Base-by-base conservation (phyloP, 495 filamentous ascomycete species). In the Aspergillus asperescens region DNA sequence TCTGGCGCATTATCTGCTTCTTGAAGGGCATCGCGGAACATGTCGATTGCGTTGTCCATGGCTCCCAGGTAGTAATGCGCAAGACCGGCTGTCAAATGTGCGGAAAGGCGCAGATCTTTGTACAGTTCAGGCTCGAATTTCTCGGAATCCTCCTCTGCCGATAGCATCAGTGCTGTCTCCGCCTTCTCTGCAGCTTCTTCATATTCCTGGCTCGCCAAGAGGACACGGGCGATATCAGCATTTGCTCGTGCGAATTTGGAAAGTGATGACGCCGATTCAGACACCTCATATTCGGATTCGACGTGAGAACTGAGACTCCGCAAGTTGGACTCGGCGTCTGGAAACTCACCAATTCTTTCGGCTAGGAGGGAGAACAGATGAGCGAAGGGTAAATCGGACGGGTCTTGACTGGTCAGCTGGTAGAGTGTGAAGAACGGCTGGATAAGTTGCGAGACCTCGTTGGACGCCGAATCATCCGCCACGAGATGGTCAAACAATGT, bases 351-450 rank as follows among this genome's bases (percentile, higher is more conserved):
- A 37, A 85, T 81, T 34, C 93, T 80, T 62, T 99, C 93, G 29
- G 86, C 78, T 58, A 93, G 82, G 1, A 99, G 73, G 0, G 88
- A 85, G 0, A 78, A 81, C 7, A 97, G 84, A 58, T 96, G 91
- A 28, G 83, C 75, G 52, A 85, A 85, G 0, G 82, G 72, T 18
- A 90, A 64, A 38, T 90, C 83, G 24, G 75, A 71, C 0, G 86
- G 84, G 15, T 75, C 69, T 54, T 93, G 86, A 10, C 74, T 72
- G 45, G 78, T 77, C 7, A 97, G 75, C 63, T 96, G 93, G 52
- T 84, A 80, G 1, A 97, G 81, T 2, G 90, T 90, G 58, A 99
- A 94, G 43, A 95, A 79, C 1, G 94, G 94, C 47, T 81, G 81
- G 23, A 88, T 80, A 7, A 87, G 74, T 27, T 77, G 65, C 5